Conservation (phyloP, 2,329 filamentous ascomycete genomes). For the Aspergillus caelatus region DNA sequence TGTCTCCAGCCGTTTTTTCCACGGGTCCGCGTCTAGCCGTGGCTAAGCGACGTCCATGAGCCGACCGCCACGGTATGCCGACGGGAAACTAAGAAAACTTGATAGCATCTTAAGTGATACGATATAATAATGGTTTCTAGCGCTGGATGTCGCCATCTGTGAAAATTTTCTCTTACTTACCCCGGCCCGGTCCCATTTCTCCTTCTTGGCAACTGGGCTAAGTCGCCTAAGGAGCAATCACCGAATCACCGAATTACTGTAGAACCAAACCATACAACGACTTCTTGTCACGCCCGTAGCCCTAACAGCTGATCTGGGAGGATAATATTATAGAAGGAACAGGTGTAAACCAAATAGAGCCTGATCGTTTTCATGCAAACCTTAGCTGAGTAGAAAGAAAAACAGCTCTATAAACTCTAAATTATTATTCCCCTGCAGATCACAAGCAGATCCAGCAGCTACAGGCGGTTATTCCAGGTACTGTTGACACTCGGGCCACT, state of each 20-base stretch:
- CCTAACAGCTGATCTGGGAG: background rate
- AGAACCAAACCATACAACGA: background rate
- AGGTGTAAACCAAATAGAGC: background rate
- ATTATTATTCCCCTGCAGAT: background rate
- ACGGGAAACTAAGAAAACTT: slow-evolving; percentile 1
- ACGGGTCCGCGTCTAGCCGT: slow-evolving; percentile 1
- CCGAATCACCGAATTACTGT: background rate
- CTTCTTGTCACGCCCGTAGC: background rate
- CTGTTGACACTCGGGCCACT: background rate
- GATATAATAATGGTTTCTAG: background rate
- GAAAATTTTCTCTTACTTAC: background rate
- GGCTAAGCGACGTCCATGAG: background rate
- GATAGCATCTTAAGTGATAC: background rate
- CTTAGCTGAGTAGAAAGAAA: background rate
- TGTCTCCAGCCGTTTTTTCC: background rate
- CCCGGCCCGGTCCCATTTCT: background rate
- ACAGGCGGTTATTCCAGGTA: background rate
- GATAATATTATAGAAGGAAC: too few species aligned
- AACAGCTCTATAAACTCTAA: background rate
- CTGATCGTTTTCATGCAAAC: background rate
- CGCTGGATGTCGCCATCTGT: background rate
- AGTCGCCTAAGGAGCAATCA: background rate
- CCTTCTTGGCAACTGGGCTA: background rate
- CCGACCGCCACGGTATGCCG: slow-evolving; percentile 3
- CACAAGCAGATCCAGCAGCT: background rate